A percentile compares a stretch with the other conserved stretches of the same genome.
Conservation (phyloP, 129 eudicot species). For the Lactuca sativa region DNA sequence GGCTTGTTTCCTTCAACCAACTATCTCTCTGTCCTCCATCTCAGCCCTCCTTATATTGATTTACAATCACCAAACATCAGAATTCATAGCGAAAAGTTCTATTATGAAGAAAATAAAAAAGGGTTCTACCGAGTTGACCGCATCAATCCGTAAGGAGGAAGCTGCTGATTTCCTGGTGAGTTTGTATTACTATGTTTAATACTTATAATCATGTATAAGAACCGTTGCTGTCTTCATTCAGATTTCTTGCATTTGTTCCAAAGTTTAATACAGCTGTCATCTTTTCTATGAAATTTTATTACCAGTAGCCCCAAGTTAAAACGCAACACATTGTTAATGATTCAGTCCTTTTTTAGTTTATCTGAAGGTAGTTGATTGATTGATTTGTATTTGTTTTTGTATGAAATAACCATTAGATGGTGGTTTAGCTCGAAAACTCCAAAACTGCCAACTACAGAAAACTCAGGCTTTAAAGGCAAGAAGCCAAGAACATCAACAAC, state of each 20-base stretch:
- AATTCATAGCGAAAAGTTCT: slow-evolving; percentile 43
- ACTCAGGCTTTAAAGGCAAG: slow-evolving; percentile 45
- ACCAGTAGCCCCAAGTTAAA: too few species aligned
- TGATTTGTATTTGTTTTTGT: slow-evolving; percentile 23
- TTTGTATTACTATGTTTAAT: background rate
- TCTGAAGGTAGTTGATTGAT: background rate
- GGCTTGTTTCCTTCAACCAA: too few species aligned
- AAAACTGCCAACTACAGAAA: slow-evolving; percentile 31
- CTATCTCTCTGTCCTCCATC: too few species aligned
- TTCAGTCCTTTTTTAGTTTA: background rate
- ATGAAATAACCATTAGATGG: slow-evolving; percentile 73
- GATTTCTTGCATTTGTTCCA: background rate
- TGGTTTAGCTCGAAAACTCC: slow-evolving; percentile 66
- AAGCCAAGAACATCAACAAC: slow-evolving; percentile 24
- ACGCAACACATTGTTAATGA: too few species aligned
- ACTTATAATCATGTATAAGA: background rate
- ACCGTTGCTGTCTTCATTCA: background rate
- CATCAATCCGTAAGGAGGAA: slow-evolving; percentile 45
- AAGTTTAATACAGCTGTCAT: background rate
- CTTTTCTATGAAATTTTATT: background rate
- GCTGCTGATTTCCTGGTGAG: slow-evolving; percentile 74
- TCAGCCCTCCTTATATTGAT: background rate
- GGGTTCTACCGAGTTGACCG: slow-evolving; percentile 42
- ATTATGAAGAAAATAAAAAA: slow-evolving; percentile 57
- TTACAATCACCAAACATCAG: background rate